Evolutionary conservation across 257 asterid genomes (phyloP).

Genomic region (Penstemon eatonii): DNA sequence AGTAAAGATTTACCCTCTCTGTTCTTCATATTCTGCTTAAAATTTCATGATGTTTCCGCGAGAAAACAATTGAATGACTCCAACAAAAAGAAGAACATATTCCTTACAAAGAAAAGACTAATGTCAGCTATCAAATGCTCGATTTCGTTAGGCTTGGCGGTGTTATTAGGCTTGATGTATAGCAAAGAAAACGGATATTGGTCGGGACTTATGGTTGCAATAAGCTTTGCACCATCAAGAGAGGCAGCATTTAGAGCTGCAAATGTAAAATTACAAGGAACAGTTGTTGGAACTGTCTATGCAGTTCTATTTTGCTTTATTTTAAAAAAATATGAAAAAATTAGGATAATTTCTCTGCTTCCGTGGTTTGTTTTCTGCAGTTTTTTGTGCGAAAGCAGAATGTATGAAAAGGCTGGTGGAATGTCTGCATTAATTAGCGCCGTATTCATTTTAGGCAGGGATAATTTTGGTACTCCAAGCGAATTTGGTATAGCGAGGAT

Average conservation of each 20-base stretch:
- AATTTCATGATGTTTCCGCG: slow-evolving; percentile 36
- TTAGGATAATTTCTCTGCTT: slow-evolving; percentile 70
- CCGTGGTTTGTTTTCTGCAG: slow-evolving; percentile 84
- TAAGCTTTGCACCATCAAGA: slow-evolving; percentile 62
- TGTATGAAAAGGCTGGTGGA: slow-evolving; percentile 93
- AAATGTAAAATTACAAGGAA: slow-evolving; percentile 77
- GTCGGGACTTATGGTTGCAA: slow-evolving; percentile 83
- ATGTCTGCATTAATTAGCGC: slow-evolving; percentile 80
- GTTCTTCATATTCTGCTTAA: slow-evolving; percentile 71
- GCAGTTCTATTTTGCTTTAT: slow-evolving; percentile 77
- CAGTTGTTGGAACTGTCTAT: slow-evolving; percentile 77
- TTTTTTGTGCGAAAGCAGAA: slow-evolving; percentile 59
- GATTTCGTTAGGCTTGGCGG: slow-evolving; percentile 66
- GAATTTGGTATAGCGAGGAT: slow-evolving; percentile 81
- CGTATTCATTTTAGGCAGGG: slow-evolving; percentile 64
- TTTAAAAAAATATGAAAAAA: slow-evolving; percentile 51
- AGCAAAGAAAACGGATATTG: slow-evolving; percentile 72
- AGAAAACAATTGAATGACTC: slow-evolving; percentile 25
- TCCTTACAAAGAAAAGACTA: slow-evolving; percentile 32
- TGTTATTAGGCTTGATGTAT: slow-evolving; percentile 58
- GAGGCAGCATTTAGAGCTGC: slow-evolving; percentile 77
- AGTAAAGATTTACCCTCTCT: slow-evolving; percentile 49
- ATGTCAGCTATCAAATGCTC: slow-evolving; percentile 68
- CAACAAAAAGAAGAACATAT: slow-evolving; percentile 19
- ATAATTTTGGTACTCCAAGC: slow-evolving; percentile 63